Evolutionary conservation across 495 filamentous ascomycete species (phyloP).

Genomic region (Penicillium soppii): DNA sequence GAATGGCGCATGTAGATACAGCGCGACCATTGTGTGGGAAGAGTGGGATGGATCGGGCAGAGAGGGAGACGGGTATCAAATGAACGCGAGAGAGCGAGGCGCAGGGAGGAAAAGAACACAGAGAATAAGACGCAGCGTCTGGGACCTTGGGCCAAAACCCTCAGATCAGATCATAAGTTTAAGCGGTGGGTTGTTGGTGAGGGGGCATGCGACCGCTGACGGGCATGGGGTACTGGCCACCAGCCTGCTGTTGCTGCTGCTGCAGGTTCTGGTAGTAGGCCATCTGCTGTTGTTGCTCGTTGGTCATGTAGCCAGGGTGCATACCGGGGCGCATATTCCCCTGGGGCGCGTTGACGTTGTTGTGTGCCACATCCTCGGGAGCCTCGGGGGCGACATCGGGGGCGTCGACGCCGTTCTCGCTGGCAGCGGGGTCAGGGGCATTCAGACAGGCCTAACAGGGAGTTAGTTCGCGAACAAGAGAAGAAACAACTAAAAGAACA

Average conservation of each 20-base stretch:
- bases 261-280: conserved; percentile 59
- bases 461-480: too few relatives aligned
- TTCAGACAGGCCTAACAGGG: conserved; percentile 82
- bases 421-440: conserved; percentile 89
- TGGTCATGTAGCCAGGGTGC: conserved; percentile 55
- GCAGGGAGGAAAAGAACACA: conserved; percentile 24
- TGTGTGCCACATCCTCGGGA: conserved; percentile 55
- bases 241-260: conserved; percentile 55
- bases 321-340: conserved; percentile 51
- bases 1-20: conserved; percentile 3
- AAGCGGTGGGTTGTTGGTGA: conserved; percentile 52
- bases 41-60: conserved; percentile 28
- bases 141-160: conserved; percentile 39
- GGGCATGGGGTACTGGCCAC: conserved; percentile 58
- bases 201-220: conserved; percentile 55
- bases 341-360: conserved; percentile 52
- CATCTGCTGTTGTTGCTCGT: conserved; percentile 58
- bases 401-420: conserved; percentile 84
- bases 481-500: too few relatives aligned
- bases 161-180: conserved; percentile 48
- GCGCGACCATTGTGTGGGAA: conserved; percentile 6
- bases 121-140: conserved; percentile 39
- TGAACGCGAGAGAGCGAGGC: conserved; percentile 35
- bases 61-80: conserved; percentile 46
- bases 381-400: conserved; percentile 55